Base-by-base conservation (phyloP, 768 basidiomycete species). In the Asterophora parasitica region DNA sequence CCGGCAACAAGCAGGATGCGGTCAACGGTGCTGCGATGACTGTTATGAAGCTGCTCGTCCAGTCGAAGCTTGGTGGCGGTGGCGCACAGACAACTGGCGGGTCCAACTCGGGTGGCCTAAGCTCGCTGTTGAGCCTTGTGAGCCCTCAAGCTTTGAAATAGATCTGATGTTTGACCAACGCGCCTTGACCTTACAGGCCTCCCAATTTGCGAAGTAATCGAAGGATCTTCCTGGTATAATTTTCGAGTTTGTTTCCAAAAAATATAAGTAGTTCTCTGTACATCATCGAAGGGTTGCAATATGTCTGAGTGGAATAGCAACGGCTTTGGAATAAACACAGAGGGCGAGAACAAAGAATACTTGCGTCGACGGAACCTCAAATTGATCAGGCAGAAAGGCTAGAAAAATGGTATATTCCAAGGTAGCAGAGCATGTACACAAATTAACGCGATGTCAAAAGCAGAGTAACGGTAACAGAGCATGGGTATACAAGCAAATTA, bases 1-100 rank as follows among this genome's bases (percentile, higher is more conserved):
- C 23, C 15, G 81, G 81, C 7, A 75, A 78, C 3, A 69, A 80
- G 4, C 91, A 94, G 58, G 88, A 92, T 58, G 83, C 83, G 7
- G 81, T 94, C 59, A 89, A 87, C 49, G 78, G 85, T 11, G 92
- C 92, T 37, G 89, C 85, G 3, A 83, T 85, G 81, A 92, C 85
- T 0, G 79, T 88, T 48, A 83, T 90, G 78, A 92, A 93, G 69
- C 70, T 92, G 33, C 60, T 92, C 36, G 79, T 89, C 4, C 81
- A 87, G 60, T 80, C 77, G 34, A 82, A 85, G 64, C 72, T 82
- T 56, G 72, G 73, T 53, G 69, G 64, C 26, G 61, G 68, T 1
- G 69, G 64, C 13, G 85, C 23, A 23, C 23, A 23, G 30, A 31
- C 30, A 4, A 31, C 30, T 8, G 30, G 30, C 3, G 85, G 88